A percentile compares a stretch with the other conserved stretches of the same genome.
Evolutionary conservation across 441 rosid genomes (phyloP).

Genomic region (Bruguiera hainesii): DNA sequence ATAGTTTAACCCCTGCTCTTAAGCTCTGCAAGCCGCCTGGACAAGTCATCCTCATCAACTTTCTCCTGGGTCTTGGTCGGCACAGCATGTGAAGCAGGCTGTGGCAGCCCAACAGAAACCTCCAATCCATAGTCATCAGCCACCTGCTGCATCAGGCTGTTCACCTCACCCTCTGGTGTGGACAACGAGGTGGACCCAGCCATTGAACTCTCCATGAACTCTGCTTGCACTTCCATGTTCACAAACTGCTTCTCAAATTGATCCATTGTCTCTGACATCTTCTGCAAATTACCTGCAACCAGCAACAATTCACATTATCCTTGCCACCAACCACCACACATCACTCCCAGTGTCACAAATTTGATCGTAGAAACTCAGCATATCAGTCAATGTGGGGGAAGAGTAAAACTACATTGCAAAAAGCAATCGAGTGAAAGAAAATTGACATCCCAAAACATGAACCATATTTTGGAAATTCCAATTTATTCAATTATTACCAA

Average conservation of each 20-base stretch:
- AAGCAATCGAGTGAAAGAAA: no score
- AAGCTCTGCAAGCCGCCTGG: constrained; percentile 90
- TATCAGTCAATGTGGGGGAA: no score
- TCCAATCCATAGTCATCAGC: constrained; percentile 92
- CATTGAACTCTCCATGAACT: constrained; percentile 97
- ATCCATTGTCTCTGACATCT: constrained; percentile 98
- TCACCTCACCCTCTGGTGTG: constrained; percentile 94
- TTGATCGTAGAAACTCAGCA: no score
- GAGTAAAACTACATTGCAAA: no score
- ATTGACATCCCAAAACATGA: no score
- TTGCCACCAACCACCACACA: background rate
- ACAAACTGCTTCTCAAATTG: constrained; percentile 93
- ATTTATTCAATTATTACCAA: no score
- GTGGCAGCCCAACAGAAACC: constrained; percentile 93
- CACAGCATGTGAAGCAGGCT: constrained; percentile 82
- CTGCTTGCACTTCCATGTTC: constrained; percentile 98
- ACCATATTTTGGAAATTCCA: no score
- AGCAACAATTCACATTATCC: background rate
- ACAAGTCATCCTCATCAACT: constrained; percentile 86
- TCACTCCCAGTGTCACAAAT: background rate
- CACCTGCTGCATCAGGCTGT: constrained; percentile 95
- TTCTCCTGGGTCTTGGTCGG: constrained; percentile 67
- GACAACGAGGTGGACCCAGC: constrained; percentile 93
- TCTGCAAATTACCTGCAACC: constrained; percentile 78
- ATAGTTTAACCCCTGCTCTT: constrained; percentile 65